Evolutionary conservation across 108 stramenopile species (phyloP).

Genomic region (Skeletonema potamos): DNA sequence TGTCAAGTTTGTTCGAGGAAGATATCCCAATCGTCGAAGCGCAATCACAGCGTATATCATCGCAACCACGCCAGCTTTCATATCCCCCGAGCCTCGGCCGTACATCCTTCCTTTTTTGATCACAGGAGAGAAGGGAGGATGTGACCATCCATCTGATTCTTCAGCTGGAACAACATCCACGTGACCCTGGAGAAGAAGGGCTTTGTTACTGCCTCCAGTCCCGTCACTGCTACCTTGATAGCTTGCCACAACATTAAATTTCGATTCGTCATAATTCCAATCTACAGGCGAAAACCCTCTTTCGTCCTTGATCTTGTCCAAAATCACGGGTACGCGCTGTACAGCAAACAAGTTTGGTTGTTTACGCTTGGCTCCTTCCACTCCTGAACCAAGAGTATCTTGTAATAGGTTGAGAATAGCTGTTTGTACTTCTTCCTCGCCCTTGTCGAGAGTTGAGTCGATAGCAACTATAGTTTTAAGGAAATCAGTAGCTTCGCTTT

Average conservation of each 20-base stretch:
- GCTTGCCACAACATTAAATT: slow-evolving; percentile 27
- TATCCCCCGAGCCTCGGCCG: slow-evolving; percentile 28
- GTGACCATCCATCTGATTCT: slow-evolving; percentile 18
- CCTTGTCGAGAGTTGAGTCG: slow-evolving; percentile 28
- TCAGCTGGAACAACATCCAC: slow-evolving; percentile 20
- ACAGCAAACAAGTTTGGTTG: background rate
- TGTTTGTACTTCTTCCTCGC: slow-evolving; percentile 15
- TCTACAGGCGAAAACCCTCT: slow-evolving; percentile 28
- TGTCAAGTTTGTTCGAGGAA: slow-evolving; percentile 6
- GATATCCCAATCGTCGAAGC: slow-evolving; percentile 14
- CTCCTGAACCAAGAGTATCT: background rate
- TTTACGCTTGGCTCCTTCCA: background rate
- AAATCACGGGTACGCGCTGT: slow-evolving; percentile 9
- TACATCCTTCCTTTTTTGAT: slow-evolving; percentile 17
- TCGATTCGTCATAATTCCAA: slow-evolving; percentile 20
- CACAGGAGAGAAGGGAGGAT: slow-evolving; percentile 15
- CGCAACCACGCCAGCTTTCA: slow-evolving; percentile 21
- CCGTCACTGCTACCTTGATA: background rate
- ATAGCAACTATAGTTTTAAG: slow-evolving; percentile 20
- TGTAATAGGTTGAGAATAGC: background rate
- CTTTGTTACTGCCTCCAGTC: background rate
- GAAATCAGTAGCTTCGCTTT: slow-evolving; percentile 16
- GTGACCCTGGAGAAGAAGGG: slow-evolving; percentile 20
- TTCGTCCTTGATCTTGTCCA: slow-evolving; percentile 6
- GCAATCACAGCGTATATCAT: slow-evolving; percentile 27